Evolutionary conservation across 805 yeast species (phyloP), one percentile per base, ranked within the genome.

Genomic region (Candida orba): DNA sequence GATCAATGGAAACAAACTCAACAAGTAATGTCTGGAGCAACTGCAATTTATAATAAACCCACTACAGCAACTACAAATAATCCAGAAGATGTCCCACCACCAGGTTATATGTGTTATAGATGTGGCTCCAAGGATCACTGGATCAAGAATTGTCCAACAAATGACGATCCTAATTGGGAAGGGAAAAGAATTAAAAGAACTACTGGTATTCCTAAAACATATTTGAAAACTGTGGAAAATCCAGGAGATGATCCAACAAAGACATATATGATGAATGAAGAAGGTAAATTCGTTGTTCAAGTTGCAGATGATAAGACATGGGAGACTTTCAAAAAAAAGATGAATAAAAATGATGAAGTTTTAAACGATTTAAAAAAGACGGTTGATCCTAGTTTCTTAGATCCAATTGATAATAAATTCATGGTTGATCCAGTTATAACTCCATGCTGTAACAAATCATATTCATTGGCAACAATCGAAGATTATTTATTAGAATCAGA

Each of bases 91-190:
- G 73, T 77, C 7, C 96, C 96, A 9, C 99, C 99, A 1, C 91
- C 96, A 7, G 95, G 95, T 1, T 93, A 93, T 57, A 84, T 91
- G 60, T 93, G 99, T 63, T 91, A 93, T 62, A 73, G 96, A 59
- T 93, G 99, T 68, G 98, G 98, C 40, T 87, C 85, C 25, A 86
- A 88, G 63, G 93, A 88, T 44, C 99, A 93, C 63, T 91, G 95
- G 89, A 91, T 93, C 47, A 85, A 84, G 58, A 87, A 89, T 55
- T 93, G 99, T 69, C 99, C 99, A 0, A 87, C 95, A 4, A 84
- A 86, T 57, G 79, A 78, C 36, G 98, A 91, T 64, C 96, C 96
- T 2, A 85, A 79, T 54, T 89, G 89, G 74, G 98, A 91, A 59
- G 95, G 95, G 17, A 87, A 86, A 58, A 74, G 95, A 48, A 84